These are phyloP conservation scores for Sindora glabra DNA, from an alignment of 306 rosid species.

Conservation along the genomic window DNA sequence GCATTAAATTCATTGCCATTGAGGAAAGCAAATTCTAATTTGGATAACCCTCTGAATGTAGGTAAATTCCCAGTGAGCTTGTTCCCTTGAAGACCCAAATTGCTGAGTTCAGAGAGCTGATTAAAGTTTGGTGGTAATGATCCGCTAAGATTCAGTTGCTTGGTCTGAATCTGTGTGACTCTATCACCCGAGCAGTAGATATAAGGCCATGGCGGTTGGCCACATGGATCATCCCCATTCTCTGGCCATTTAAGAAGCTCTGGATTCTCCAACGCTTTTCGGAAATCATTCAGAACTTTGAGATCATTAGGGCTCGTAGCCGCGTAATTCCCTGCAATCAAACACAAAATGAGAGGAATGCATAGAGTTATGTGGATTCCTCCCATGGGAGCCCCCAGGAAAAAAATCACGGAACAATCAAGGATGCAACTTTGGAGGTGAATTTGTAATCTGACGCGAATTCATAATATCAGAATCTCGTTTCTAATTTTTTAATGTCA, in stretches of 20 bases:
- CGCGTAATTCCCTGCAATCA: slow-evolving; percentile 23
- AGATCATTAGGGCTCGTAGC: slow-evolving; percentile 54
- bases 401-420: not conserved
- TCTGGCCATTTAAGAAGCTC: slow-evolving; percentile 71
- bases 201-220: slow-evolving; percentile 66
- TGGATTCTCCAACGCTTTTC: slow-evolving; percentile 58
- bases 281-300: slow-evolving; percentile 59
- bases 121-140: slow-evolving; percentile 58
- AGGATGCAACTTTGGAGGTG: slow-evolving; percentile 3
- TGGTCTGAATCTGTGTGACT: slow-evolving; percentile 72
- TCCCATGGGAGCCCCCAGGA: slow-evolving; percentile 26
- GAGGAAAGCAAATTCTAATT: slow-evolving; percentile 66
- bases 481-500: too few relatives aligned
- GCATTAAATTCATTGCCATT: slow-evolving; percentile 58
- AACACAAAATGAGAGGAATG: slow-evolving; percentile 20
- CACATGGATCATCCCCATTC: slow-evolving; percentile 65
- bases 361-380: slow-evolving; percentile 10
- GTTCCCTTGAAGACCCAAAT: slow-evolving; percentile 76
- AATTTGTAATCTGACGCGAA: slow-evolving; percentile 23
- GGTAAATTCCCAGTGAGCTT: slow-evolving; percentile 54
- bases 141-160: slow-evolving; percentile 58
- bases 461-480: not conserved
- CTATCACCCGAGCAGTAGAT: slow-evolving; percentile 55
- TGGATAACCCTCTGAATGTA: slow-evolving; percentile 58
- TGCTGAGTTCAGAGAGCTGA: slow-evolving; percentile 59